A percentile compares a stretch with the other conserved stretches of the same genome.
Conservation (phyloP, 345 rosid species). For the Citrus medica region DNA sequence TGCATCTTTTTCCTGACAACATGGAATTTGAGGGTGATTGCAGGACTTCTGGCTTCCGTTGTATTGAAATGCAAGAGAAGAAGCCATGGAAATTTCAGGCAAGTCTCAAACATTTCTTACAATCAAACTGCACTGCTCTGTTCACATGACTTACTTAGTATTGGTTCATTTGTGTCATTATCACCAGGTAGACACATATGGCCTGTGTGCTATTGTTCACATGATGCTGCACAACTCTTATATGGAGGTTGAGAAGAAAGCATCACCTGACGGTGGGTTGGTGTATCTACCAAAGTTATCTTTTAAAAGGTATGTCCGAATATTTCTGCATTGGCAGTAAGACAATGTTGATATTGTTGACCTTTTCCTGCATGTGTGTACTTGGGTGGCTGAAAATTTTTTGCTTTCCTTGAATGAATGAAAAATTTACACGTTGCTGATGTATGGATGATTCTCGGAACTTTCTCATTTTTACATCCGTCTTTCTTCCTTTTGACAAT, state of each 20-base stretch:
- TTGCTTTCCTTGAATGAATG: not conserved
- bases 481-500: not conserved
- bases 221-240: slow-evolving; percentile 81
- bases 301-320: slow-evolving; percentile 54
- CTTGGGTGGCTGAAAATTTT: not conserved
- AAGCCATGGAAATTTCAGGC: slow-evolving; percentile 95
- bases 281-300: slow-evolving; percentile 58
- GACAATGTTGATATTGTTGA: not conserved
- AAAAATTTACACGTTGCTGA: too few species aligned
- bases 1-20: slow-evolving; percentile 66
- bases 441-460: not conserved
- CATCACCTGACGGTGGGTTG: slow-evolving; percentile 40
- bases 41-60: slow-evolving; percentile 92
- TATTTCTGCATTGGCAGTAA: not conserved
- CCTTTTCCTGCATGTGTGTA: not conserved
- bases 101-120: slow-evolving; percentile 19
- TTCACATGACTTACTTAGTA: slow-evolving; percentile 4
- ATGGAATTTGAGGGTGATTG: slow-evolving; percentile 63
- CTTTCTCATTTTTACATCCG: not conserved
- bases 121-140: slow-evolving; percentile 6
- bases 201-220: slow-evolving; percentile 80
- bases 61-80: slow-evolving; percentile 84
- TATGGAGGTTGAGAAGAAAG: slow-evolving; percentile 63
- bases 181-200: slow-evolving; percentile 74
- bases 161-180: slow-evolving; percentile 11